A percentile compares a stretch with the other conserved stretches of the same genome.
These are phyloP conservation scores for Leccinum angustisporum DNA, from an alignment of 1,284 basidiomycete genomes.

Conservation along the genomic window DNA sequence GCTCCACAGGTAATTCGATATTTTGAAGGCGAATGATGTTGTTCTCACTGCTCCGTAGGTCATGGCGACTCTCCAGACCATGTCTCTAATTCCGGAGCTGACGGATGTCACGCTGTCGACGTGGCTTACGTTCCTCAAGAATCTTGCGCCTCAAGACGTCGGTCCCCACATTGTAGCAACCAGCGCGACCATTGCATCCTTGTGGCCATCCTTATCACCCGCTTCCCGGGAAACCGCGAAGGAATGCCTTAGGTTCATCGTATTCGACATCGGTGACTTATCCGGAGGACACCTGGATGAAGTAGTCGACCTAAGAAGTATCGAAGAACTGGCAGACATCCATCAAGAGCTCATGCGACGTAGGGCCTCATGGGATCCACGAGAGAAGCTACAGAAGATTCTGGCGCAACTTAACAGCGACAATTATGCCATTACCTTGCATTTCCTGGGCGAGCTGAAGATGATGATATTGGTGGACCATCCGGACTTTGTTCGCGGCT, in stretches of 20 bases:
- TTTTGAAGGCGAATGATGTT: constrained; percentile 6
- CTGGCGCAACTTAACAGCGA: constrained; percentile 78
- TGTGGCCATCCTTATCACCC: constrained; percentile 70
- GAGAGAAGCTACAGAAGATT: constrained; percentile 65
- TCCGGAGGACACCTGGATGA: constrained; percentile 62
- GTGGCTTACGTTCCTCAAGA: constrained; percentile 81
- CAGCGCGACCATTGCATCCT: constrained; percentile 79
- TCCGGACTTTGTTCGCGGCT: constrained; percentile 53
- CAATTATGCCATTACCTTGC: constrained; percentile 78
- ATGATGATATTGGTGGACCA: constrained; percentile 56
- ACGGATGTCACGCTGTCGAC: constrained; percentile 78
- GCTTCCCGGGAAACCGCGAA: constrained; percentile 56
- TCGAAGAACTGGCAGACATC: constrained; percentile 64
- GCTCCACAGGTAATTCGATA: constrained; percentile 72
- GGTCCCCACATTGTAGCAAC: constrained; percentile 88
- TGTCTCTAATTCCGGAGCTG: constrained; percentile 71
- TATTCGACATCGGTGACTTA: constrained; percentile 58
- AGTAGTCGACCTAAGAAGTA: constrained; percentile 72
- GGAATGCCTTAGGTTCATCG: constrained; percentile 68
- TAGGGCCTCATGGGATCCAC: constrained; percentile 52
- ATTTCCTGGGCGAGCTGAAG: constrained; percentile 80
- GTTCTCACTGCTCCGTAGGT: constrained; percentile 54
- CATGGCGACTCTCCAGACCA: constrained; percentile 95
- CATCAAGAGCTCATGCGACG: constrained; percentile 48
- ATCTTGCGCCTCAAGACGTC: constrained; percentile 70